Conservation (phyloP, 2,329 filamentous ascomycete species). For the Boeremia exigua region DNA sequence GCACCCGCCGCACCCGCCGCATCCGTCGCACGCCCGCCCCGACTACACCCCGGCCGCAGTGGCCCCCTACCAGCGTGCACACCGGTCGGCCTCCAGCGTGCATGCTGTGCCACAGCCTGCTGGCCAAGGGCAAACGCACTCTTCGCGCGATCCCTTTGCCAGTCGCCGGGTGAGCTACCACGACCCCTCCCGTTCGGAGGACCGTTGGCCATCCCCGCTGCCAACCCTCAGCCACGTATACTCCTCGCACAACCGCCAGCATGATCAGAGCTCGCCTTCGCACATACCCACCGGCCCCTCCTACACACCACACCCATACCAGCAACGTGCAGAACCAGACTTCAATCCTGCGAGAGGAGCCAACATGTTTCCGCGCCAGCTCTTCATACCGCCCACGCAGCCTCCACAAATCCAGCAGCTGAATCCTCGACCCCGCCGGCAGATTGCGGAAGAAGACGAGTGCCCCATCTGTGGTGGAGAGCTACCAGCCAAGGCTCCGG, state of each 20-base stretch:
- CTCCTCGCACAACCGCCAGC: conserved; percentile 15
- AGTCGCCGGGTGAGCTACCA: conserved; percentile 36
- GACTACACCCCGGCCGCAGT: conserved; percentile 17
- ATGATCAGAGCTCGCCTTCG: conserved; percentile 19
- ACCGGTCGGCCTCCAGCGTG: conserved; percentile 30
- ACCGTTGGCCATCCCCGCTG: conserved; percentile 35
- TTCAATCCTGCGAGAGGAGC: conserved; percentile 20
- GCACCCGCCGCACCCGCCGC: no score
- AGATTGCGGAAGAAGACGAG: conserved; percentile 72
- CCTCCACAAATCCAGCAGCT: conserved; percentile 22
- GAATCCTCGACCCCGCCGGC: conserved; percentile 31
- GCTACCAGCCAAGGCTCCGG: conserved; percentile 61
- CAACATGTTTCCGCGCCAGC: conserved; percentile 25
- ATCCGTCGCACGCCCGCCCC: conserved; percentile 7
- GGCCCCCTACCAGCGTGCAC: conserved; percentile 26
- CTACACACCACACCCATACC: conserved; percentile 1
- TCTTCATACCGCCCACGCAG: conserved; percentile 19
- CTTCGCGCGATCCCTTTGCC: conserved; percentile 28
- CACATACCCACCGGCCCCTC: conserved; percentile 12
- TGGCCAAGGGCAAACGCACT: conserved; percentile 25
- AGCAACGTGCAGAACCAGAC: conserved; percentile 14
- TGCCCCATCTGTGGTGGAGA: conserved; percentile 79
- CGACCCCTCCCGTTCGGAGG: conserved; percentile 23
- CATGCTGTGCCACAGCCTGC: conserved; percentile 25
- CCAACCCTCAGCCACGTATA: conserved; percentile 22